Evolutionary conservation across 331 rosid genomes (phyloP), one percentile per base, ranked within the genome.

Genomic region (Pyracantha coccinea): DNA sequence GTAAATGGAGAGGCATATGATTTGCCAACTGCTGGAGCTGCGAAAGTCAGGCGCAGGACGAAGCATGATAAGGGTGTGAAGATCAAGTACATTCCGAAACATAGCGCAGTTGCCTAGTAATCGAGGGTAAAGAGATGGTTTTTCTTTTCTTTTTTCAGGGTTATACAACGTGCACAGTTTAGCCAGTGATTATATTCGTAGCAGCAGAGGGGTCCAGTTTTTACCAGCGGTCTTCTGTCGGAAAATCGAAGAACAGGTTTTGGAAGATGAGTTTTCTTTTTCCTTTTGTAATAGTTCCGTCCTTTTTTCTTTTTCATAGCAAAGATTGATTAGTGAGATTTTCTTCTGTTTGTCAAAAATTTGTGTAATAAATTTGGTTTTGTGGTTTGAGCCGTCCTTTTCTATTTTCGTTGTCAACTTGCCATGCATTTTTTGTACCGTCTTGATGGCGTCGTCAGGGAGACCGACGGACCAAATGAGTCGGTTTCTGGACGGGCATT

Each of bases 211-310:
- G 85, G 81, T 85, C 90, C 79, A 75, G 82, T 87, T 90, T 38
- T 86, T 81, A 66, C 83, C 75, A 76, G 80, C 75, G 90, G 88
- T 83, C 92, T 88, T 89, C 92, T 88, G 92, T 84, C 87, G 44
- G 76, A 84, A 83, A 83, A 55, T 77, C 67, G 72, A 82, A 79
- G 84, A 77, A 79, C 60, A 88, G 72, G 72, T 77, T 87, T 82
- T 82, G 68, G 81, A 73, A 67, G 88, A 77, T 79, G 77, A 61
- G 61, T 69, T 76, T 80, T 52, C 5, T 15, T 41, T 50, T 25
- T 25, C 32, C 47, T 52, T 7, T 17, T 17, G 57, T 69, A 69
- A 78, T 68, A 79, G 66, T 78, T 75, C 60, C 74, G 73, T 80
- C 82, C 79, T 74, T 85, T 75, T 73, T 12, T 21, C 76, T 19